Percentiles rank a stretch among this genome's conserved stretches.
Evolutionary conservation across 2,329 filamentous ascomycete genomes (phyloP).

Genomic region (Arthrobotrys conoides): DNA sequence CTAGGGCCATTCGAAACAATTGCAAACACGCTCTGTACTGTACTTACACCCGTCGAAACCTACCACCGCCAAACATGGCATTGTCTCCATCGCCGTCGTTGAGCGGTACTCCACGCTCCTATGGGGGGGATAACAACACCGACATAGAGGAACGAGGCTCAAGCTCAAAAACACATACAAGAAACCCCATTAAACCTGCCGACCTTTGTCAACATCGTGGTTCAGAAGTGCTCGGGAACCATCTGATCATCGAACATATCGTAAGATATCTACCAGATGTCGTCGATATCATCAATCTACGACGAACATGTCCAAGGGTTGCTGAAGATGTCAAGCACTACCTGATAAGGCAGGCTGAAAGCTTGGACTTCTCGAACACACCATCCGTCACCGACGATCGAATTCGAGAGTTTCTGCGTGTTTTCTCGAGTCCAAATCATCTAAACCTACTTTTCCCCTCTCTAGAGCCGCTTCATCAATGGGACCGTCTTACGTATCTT

Average conservation of each 20-base stretch:
- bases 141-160: no score
- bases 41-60: background rate
- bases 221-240: constrained; percentile 47
- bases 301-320: constrained; percentile 30
- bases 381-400: constrained; percentile 31
- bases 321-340: constrained; percentile 41
- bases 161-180: background rate
- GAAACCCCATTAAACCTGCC: background rate
- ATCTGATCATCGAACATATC: constrained; percentile 54
- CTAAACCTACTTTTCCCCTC: background rate
- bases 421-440: constrained; percentile 18
- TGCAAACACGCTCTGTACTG: background rate
- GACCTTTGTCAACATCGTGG: constrained; percentile 15
- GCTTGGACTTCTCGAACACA: constrained; percentile 46
- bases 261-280: constrained; percentile 51
- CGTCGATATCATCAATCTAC: constrained; percentile 51
- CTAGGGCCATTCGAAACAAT: background rate
- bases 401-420: constrained; percentile 45
- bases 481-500: constrained; percentile 44
- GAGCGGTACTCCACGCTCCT: background rate
- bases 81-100: background rate
- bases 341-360: constrained; percentile 35
- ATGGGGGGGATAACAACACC: background rate
- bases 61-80: constrained; percentile 4
- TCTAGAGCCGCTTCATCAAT: constrained; percentile 19